phyloP scores from a whole-genome alignment of 164 flowering plant species.

The Euptelea pleiosperma region DNA sequence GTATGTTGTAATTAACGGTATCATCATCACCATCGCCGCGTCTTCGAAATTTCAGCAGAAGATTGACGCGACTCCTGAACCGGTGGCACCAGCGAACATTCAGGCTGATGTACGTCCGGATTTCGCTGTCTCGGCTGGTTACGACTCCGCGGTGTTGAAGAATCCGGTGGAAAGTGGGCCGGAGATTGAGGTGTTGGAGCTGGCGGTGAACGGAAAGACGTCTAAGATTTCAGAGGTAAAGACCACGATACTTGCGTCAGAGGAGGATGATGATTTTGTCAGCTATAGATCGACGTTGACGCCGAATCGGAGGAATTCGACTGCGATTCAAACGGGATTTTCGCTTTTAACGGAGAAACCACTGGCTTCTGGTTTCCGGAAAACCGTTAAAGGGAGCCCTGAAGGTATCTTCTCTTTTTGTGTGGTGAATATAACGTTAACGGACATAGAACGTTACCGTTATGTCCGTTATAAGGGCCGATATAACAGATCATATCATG shows the following conservation, averaged over 20 bases:
- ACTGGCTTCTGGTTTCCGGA: conserved; percentile 57
- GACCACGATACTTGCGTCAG: background rate
- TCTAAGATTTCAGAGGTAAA: conserved; percentile 3
- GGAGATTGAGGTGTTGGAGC: conserved; percentile 1
- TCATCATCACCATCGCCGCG: conserved; percentile 79
- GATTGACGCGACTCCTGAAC: background rate
- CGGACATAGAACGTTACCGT: background rate
- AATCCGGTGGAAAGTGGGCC: background rate
- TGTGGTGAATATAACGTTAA: background rate
- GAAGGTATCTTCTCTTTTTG: conserved; percentile 48
- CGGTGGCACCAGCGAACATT: background rate
- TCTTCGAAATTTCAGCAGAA: conserved; percentile 49
- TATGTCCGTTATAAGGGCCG: no score
- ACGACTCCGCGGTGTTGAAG: conserved; percentile 3
- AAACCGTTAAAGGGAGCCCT: conserved; percentile 45
- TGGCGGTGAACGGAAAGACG: background rate
- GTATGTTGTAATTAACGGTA: conserved; percentile 69
- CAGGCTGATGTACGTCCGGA: conserved; percentile 4
- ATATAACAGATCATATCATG: no score
- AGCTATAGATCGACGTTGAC: conserved; percentile 27
- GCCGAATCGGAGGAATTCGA: conserved; percentile 26
- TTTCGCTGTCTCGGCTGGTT: background rate
- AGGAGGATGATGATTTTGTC: conserved; percentile 28
- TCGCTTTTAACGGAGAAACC: conserved; percentile 42
- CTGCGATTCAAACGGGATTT: conserved; percentile 21